A percentile compares a stretch with the other conserved stretches of the same genome.
Evolutionary conservation across 1,284 basidiomycete genomes (phyloP).

Genomic region (Malassezia yamatoensis): DNA sequence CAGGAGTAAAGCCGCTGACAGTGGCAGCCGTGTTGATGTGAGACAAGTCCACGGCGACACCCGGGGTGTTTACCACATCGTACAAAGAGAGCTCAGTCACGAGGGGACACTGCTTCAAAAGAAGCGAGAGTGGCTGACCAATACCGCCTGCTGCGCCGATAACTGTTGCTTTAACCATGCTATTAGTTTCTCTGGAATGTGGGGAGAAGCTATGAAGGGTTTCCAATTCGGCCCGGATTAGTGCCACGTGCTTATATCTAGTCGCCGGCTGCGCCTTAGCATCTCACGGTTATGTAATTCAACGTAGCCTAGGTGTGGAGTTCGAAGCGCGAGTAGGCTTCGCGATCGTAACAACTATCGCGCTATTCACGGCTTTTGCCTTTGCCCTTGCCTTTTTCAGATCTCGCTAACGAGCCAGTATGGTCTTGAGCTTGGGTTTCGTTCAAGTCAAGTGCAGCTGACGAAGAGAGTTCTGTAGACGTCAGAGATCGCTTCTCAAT

Average conservation of each 20-base stretch:
- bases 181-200: slow-evolving; percentile 2
- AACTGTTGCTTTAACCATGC: slow-evolving; percentile 41
- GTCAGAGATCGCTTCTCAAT: neutral
- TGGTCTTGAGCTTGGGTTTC: neutral
- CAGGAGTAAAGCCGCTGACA: slow-evolving; percentile 49
- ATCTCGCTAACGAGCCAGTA: neutral
- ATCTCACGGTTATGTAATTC: too few species aligned
- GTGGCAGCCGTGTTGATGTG: slow-evolving; percentile 60
- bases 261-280: too few species aligned
- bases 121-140: slow-evolving; percentile 76
- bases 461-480: too few species aligned
- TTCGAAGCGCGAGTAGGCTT: too few species aligned
- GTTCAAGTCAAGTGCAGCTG: neutral
- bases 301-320: too few species aligned
- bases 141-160: slow-evolving; percentile 48
- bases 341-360: too few species aligned
- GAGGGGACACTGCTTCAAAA: slow-evolving; percentile 73
- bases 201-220: neutral
- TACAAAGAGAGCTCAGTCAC: slow-evolving; percentile 68
- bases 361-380: slow-evolving; percentile 11
- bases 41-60: slow-evolving; percentile 86
- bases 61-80: slow-evolving; percentile 78
- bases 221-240: neutral
- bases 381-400: slow-evolving; percentile 4
- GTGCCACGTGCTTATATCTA: too few species aligned